Base-by-base conservation (phyloP, 495 filamentous ascomycete species). In the Glutinoglossum americanum region DNA sequence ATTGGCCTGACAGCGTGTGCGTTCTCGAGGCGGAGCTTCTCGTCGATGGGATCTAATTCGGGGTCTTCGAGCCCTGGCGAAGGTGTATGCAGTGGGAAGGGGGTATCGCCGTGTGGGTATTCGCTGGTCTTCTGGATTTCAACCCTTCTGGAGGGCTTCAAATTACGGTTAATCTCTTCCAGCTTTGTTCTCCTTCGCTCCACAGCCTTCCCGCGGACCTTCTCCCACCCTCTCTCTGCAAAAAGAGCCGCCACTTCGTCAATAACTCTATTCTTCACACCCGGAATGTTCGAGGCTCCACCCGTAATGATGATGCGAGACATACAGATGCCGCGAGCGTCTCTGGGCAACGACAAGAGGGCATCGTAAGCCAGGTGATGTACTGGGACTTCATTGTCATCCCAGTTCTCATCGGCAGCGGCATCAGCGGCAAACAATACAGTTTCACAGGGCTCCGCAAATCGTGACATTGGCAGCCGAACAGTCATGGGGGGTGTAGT, bases 231-330 rank as follows among this genome's bases (percentile, higher is more conserved):
- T 37, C 78, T 68, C 39, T 72, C 66, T 11, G 80, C 70, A 3
- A 89, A 73, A 3, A 93, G 65, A 0, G 65, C 60, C 6, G 72
- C 72, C 0, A 97, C 73, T 61, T 98, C 90, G 27, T 80, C 72
- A 19, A 96, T 70, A 30, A 94, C 75, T 8, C 92, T 80, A n/a
- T 71, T 70, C 63, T 87, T 89, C 1, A 98, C 70, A 5, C 92
- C 92, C 1, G 85, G 77, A 13, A 97, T 81, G 25, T 78, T 76
- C 39, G 88, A 80, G 51, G 83, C 82, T 6, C 89, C 89, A 37
- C 92, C 92, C 0, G 83, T 83, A 64, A 97, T 81, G 4, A 94
- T 75, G 55, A 98, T 87, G 54, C 90, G 84, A 7, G 88, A 80
- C 85, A 96, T 92, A 67, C 88, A 94, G 9, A 82, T 69, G 0